These are phyloP conservation scores for Puccinia coronata DNA, from an alignment of 1,284 basidiomycete genomes.

Conservation along the genomic window DNA sequence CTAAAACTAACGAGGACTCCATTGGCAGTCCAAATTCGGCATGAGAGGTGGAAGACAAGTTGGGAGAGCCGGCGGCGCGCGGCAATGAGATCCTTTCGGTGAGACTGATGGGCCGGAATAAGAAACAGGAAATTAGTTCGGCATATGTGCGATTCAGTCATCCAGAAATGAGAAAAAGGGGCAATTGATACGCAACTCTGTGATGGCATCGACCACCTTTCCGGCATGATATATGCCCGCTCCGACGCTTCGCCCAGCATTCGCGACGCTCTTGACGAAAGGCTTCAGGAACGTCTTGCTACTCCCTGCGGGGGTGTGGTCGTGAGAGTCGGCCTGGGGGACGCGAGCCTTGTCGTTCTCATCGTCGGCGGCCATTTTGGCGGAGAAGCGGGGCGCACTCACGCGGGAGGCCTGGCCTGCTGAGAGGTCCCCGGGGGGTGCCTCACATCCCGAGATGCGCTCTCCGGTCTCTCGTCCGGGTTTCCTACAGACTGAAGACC, in stretches of 20 bases:
- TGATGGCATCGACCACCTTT: slow-evolving; percentile 36
- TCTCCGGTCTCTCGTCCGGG: too few species aligned
- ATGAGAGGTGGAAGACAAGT: background rate
- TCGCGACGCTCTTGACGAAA: slow-evolving; percentile 26
- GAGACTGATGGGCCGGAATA: background rate
- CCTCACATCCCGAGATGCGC: too few species aligned
- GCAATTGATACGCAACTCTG: background rate
- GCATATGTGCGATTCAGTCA: background rate
- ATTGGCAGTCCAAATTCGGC: background rate
- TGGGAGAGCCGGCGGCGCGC: background rate
- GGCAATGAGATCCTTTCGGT: slow-evolving; percentile 26
- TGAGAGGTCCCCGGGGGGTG: too few species aligned
- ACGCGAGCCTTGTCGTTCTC: background rate
- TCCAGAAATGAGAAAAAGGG: background rate
- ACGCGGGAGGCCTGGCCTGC: too few species aligned
- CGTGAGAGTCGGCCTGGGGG: background rate
- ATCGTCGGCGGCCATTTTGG: background rate
- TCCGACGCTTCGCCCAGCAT: slow-evolving; percentile 29
- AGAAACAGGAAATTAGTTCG: background rate
- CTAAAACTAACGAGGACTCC: background rate
- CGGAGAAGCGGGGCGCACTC: background rate
- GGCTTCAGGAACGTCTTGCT: slow-evolving; percentile 30
- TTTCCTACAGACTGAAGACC: too few species aligned
- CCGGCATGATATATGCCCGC: slow-evolving; percentile 35
- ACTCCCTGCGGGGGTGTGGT: background rate